Conservation (phyloP, 1,284 basidiomycete genomes). For the Ustilago vetiveriae region DNA sequence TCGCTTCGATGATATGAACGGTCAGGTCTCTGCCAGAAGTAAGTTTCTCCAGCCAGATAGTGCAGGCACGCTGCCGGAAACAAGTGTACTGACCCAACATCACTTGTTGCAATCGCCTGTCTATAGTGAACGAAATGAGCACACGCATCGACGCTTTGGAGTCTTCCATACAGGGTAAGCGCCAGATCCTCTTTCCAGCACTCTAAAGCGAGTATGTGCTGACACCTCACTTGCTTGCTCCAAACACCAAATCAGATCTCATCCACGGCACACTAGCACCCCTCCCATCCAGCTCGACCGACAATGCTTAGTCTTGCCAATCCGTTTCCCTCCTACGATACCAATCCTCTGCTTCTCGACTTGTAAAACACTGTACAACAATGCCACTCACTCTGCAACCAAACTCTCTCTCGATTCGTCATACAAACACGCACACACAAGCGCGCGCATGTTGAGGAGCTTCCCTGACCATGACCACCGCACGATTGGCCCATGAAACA, state of each 20-base stretch:
- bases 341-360: too few species aligned
- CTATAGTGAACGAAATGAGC: slow-evolving; percentile 65
- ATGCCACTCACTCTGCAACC: background rate
- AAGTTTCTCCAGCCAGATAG: slow-evolving; percentile 18
- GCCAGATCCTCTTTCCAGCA: too few species aligned
- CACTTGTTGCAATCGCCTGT: too few species aligned
- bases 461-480: too few species aligned
- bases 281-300: background rate
- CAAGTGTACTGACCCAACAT: background rate
- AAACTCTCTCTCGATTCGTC: too few species aligned
- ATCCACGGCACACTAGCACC: slow-evolving; percentile 39
- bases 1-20: slow-evolving; percentile 58
- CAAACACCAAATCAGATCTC: too few species aligned
- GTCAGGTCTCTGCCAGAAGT: slow-evolving; percentile 60
- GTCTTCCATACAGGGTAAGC: slow-evolving; percentile 58
- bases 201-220: too few species aligned
- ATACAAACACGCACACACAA: background rate
- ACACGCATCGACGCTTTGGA: slow-evolving; percentile 63
- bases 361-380: too few species aligned
- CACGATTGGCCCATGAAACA: too few species aligned
- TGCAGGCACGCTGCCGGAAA: too few species aligned
- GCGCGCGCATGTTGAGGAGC: too few species aligned
- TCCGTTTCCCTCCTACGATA: background rate
- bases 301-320: background rate
- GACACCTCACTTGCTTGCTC: too few species aligned